Base-by-base conservation (phyloP, 768 basidiomycete species). In the Suillus lakei region DNA sequence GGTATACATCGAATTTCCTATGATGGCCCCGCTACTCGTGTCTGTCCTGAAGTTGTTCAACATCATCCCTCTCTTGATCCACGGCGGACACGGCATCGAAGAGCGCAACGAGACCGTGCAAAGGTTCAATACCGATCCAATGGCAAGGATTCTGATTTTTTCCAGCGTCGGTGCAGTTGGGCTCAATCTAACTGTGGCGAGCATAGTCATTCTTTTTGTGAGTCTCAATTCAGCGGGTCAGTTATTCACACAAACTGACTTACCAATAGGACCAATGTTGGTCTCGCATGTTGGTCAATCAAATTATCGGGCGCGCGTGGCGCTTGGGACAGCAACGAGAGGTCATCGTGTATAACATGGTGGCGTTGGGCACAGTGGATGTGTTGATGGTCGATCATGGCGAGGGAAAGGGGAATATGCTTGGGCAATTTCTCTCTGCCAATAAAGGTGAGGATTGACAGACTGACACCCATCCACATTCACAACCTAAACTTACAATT, bases 171-270 rank as follows among this genome's bases (percentile, higher is more conserved):
- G 73, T 2, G 51, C 69, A 0, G 69, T 68, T 0, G 71, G 74
- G 9, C 69, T 75, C 0, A 76, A 75, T 46, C 61, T 75, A 0
- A 56, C 74, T 3, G 64, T 71, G 2, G 68, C 74, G 0, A 55
- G 62, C 34, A 39, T 63, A 10, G 64, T 76, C 2, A 70, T 76
- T 7, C 68, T 76, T 26, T 68, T 76, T 13, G 72, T 76, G 43
- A 68, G 72, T n/a, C n/a, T n/a, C n/a, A n/a, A n/a, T n/a, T n/a
- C n/a, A n/a, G n/a, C n/a, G n/a, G n/a, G n/a, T n/a, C n/a, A n/a
- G n/a, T n/a, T n/a, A n/a, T n/a, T n/a, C n/a, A n/a, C n/a, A n/a
- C n/a, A n/a, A n/a, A n/a, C 41, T 6, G 5, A 43, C 18, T 38
- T 39, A n/a, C n/a, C n/a, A n/a, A n/a, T n/a, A 56, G 55, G 55